phyloP scores from a whole-genome alignment of 768 basidiomycete genomes.

The Paxillus rubicundulus region DNA sequence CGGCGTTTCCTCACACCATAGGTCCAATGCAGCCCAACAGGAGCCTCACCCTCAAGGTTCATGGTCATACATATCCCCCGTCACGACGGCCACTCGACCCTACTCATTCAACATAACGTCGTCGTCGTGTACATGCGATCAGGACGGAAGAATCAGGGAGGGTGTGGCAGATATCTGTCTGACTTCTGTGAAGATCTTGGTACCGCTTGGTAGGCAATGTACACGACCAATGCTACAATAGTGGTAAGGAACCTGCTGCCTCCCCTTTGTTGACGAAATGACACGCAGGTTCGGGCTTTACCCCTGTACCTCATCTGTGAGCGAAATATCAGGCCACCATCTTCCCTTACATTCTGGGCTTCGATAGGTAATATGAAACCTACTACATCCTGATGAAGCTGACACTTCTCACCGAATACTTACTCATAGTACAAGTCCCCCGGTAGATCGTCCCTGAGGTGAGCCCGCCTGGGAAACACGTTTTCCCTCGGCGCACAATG shows the following conservation, averaged over 20 bases:
- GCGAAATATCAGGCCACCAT: background rate
- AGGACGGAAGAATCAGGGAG: too few species aligned
- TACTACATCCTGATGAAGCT: background rate
- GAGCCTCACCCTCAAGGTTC: too few species aligned
- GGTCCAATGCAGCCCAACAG: too few species aligned
- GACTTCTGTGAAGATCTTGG: too few species aligned
- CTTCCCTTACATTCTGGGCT: background rate
- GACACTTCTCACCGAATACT: background rate
- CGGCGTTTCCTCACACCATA: too few species aligned
- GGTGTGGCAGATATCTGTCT: too few species aligned
- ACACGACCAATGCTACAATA: too few species aligned
- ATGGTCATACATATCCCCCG: too few species aligned
- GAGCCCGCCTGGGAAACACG: background rate
- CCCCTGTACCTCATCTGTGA: conserved; percentile 13
- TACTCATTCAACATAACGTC: too few species aligned
- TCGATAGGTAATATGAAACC: conserved; percentile 9
- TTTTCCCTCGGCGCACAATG: background rate
- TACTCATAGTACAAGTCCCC: background rate
- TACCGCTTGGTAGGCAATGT: too few species aligned
- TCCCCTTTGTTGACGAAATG: background rate
- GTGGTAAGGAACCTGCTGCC: background rate
- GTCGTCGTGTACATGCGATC: too few species aligned
- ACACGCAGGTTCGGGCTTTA: background rate
- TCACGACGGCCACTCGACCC: too few species aligned
- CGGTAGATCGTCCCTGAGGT: conserved; percentile 1